These are phyloP conservation scores for Suillus weaverae DNA, from an alignment of 768 basidiomycete species.

Conservation along the genomic window DNA sequence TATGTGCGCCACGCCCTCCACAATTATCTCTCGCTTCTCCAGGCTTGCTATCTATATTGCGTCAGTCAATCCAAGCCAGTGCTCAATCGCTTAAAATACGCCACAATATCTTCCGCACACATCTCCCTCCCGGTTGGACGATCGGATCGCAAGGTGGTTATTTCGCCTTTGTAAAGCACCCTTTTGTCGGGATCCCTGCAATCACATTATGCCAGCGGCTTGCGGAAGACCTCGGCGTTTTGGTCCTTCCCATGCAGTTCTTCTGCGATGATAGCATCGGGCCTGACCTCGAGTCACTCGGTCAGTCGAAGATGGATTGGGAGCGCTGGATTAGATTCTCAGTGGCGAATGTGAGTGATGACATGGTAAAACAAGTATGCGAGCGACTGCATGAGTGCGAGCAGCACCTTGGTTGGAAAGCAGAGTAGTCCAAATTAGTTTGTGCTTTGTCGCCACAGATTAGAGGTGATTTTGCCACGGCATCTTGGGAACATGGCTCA, in stretches of 20 bases:
- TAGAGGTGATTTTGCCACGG: neutral
- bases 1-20: constrained; percentile 72
- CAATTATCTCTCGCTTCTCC: constrained; percentile 63
- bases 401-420: constrained; percentile 37
- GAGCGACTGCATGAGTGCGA: constrained; percentile 46
- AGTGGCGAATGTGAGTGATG: constrained; percentile 77
- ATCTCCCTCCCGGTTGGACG: constrained; percentile 55
- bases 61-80: constrained; percentile 51
- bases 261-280: constrained; percentile 38
- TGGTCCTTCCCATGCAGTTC: constrained; percentile 66
- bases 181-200: constrained; percentile 49
- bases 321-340: constrained; percentile 76
- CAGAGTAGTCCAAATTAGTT: neutral
- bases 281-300: constrained; percentile 19
- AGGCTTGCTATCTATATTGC: constrained; percentile 50
- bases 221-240: constrained; percentile 61
- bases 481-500: neutral
- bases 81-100: constrained; percentile 51
- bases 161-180: constrained; percentile 76
- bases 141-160: constrained; percentile 70
- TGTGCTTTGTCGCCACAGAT: neutral
- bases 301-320: constrained; percentile 37
- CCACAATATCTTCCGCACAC: constrained; percentile 53
- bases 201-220: constrained; percentile 57
- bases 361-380: constrained; percentile 52